A percentile compares a stretch with the other conserved stretches of the same genome.
phyloP scores from a whole-genome alignment of 2,329 filamentous ascomycete genomes.

The Trichoderma sp. region DNA sequence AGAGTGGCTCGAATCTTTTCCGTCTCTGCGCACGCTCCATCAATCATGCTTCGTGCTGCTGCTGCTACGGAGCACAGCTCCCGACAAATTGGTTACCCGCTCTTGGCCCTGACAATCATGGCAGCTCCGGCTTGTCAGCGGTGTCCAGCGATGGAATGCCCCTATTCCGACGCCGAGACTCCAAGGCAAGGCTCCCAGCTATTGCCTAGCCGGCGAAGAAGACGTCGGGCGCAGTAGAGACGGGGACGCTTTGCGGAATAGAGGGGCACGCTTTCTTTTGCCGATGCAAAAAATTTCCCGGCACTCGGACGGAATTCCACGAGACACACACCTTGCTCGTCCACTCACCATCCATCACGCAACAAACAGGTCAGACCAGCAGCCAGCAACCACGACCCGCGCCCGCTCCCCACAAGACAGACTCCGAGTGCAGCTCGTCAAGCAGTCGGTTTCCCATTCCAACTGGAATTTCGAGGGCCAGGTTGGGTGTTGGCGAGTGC shows the following conservation, averaged over 20 bases:
- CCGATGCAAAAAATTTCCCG: slow-evolving; percentile 24
- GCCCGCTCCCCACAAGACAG: slow-evolving; percentile 18
- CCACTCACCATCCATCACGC: slow-evolving; percentile 13
- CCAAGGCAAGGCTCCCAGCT: not conserved
- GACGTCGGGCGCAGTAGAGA: not conserved
- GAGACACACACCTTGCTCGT: slow-evolving; percentile 10
- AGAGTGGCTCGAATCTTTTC: slow-evolving; percentile 14
- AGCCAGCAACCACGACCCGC: slow-evolving; percentile 15
- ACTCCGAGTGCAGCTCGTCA: not conserved
- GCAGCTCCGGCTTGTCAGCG: not conserved
- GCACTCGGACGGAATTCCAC: slow-evolving; percentile 20
- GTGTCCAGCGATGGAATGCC: not conserved
- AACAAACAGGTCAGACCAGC: slow-evolving; percentile 16
- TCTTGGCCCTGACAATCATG: slow-evolving; percentile 19
- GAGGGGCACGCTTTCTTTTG: slow-evolving; percentile 12
- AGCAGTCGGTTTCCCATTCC: not conserved
- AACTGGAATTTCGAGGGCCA: not conserved
- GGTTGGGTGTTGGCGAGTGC: slow-evolving; percentile 8
- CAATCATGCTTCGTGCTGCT: not conserved
- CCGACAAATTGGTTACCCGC: slow-evolving; percentile 21
- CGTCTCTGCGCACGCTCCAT: not conserved
- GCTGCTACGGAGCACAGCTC: slow-evolving; percentile 3
- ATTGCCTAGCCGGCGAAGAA: not conserved
- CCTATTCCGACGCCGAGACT: not conserved
- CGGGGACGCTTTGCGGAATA: not conserved